Evolutionary conservation across 2,329 filamentous ascomycete genomes (phyloP).

Genomic region (Graphilbum ipis-grandicollis): DNA sequence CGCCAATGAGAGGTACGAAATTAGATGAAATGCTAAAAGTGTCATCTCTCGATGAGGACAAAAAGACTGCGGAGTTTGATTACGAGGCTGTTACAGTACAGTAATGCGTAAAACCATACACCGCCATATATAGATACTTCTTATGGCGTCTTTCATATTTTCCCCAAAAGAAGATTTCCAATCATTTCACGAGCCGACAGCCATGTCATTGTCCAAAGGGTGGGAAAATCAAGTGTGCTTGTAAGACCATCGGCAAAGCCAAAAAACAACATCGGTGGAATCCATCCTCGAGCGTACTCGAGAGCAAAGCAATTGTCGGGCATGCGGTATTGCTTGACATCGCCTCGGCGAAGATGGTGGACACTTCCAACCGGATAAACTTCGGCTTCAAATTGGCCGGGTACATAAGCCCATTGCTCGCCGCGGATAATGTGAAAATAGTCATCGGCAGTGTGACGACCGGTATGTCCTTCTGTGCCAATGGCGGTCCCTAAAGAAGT

Average conservation of each 20-base stretch:
- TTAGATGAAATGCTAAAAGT: too few relatives aligned
- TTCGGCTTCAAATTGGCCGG: conserved; percentile 49
- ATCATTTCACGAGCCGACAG: conserved; percentile 67
- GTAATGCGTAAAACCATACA: too few relatives aligned
- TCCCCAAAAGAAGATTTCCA: conserved; percentile 49
- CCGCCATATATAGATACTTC: conserved; percentile 8
- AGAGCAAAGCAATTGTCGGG: conserved; percentile 60
- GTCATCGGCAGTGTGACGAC: conserved; percentile 81
- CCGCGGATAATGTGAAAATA: conserved; percentile 85
- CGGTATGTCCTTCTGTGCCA: conserved; percentile 76
- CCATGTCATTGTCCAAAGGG: conserved; percentile 59
- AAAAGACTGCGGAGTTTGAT: too few relatives aligned
- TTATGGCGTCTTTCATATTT: too few relatives aligned
- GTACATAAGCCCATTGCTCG: conserved; percentile 57
- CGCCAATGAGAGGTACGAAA: too few relatives aligned
- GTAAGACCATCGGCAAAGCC: conserved; percentile 68
- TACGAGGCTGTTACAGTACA: too few relatives aligned
- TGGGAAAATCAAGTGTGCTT: conserved; percentile 73
- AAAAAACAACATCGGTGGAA: conserved; percentile 83
- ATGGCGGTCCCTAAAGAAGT: conserved; percentile 39
- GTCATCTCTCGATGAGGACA: too few relatives aligned
- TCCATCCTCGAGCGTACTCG: conserved; percentile 77
- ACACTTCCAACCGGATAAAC: conserved; percentile 52
- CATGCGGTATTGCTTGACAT: conserved; percentile 73
- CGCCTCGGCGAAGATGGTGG: conserved; percentile 54